These are phyloP conservation scores for Salix viminalis DNA, from an alignment of 345 rosid genomes.

Conservation along the genomic window DNA sequence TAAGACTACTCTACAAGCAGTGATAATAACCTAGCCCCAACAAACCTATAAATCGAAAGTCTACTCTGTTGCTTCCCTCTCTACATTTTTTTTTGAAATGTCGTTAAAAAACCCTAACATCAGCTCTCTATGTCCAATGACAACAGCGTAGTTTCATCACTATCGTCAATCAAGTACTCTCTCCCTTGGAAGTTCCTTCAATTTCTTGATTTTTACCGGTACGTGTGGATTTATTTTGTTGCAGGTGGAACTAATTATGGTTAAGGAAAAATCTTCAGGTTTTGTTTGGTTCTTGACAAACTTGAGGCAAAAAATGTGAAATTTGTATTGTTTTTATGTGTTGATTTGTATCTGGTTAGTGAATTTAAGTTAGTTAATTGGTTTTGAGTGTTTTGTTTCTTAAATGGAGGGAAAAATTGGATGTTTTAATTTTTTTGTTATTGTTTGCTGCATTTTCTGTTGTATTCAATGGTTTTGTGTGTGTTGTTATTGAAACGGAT, in stretches of 20 bases:
- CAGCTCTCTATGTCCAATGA: slow-evolving; percentile 21
- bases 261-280: neutral
- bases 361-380: neutral
- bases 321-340: neutral
- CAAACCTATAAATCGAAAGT: neutral
- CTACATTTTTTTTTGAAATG: slow-evolving; percentile 9
- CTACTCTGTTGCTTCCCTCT: slow-evolving; percentile 9
- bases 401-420: neutral
- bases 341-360: neutral
- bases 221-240: neutral
- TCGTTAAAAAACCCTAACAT: slow-evolving; percentile 44
- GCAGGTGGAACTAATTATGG: neutral
- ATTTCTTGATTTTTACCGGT: neutral
- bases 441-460: neutral
- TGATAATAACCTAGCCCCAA: slow-evolving; percentile 11
- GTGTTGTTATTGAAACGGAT: slow-evolving; percentile 15
- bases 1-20: neutral
- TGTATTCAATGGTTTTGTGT: neutral
- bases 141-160: neutral
- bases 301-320: neutral
- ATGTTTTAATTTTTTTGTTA: neutral
- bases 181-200: slow-evolving; percentile 1
- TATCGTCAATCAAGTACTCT: neutral
- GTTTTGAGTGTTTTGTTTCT: neutral
- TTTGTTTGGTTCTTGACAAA: neutral